These are phyloP conservation scores for Glycine tomentella DNA, from an alignment of 306 rosid species.

Conservation along the genomic window DNA sequence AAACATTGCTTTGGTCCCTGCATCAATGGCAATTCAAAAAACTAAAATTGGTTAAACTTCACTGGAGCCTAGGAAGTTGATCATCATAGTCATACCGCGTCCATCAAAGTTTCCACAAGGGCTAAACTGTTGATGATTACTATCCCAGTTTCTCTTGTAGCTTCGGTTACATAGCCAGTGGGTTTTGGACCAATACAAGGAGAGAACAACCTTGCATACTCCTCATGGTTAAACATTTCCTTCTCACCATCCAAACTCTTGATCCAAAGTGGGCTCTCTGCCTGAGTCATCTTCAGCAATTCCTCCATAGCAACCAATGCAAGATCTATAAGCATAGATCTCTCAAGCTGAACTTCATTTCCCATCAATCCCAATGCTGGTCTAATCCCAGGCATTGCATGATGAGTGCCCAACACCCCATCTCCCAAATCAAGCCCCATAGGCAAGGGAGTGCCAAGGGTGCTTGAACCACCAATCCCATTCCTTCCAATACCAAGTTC, in stretches of 20 bases:
- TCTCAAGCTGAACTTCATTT: conserved; percentile 60
- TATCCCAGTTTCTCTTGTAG: conserved; percentile 71
- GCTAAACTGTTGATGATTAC: conserved; percentile 73
- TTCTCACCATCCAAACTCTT: conserved; percentile 66
- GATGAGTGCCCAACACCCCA: conserved; percentile 49
- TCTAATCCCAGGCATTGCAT: conserved; percentile 55
- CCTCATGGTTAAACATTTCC: conserved; percentile 73
- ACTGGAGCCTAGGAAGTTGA: conserved; percentile 11
- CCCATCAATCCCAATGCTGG: conserved; percentile 59
- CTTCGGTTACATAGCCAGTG: conserved; percentile 68
- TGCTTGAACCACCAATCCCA: conserved; percentile 60
- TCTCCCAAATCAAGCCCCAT: conserved; percentile 86
- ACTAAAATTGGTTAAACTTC: conserved; percentile 4
- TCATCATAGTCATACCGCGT: conserved; percentile 65
- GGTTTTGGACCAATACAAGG: conserved; percentile 70
- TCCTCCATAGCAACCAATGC: conserved; percentile 92
- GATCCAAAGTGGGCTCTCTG: conserved; percentile 78
- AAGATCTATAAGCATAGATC: conserved; percentile 69
- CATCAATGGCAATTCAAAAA: background rate
- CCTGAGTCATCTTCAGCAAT: conserved; percentile 75
- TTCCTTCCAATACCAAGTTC: conserved; percentile 86
- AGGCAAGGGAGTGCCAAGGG: conserved; percentile 44
- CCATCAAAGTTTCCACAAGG: conserved; percentile 88
- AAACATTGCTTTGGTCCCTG: conserved; percentile 4
- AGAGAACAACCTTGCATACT: conserved; percentile 67